Evolutionary conservation across 306 rosid species (phyloP), one percentile per base, ranked within the genome.

Genomic region (Sphenostylis stenocarpa): DNA sequence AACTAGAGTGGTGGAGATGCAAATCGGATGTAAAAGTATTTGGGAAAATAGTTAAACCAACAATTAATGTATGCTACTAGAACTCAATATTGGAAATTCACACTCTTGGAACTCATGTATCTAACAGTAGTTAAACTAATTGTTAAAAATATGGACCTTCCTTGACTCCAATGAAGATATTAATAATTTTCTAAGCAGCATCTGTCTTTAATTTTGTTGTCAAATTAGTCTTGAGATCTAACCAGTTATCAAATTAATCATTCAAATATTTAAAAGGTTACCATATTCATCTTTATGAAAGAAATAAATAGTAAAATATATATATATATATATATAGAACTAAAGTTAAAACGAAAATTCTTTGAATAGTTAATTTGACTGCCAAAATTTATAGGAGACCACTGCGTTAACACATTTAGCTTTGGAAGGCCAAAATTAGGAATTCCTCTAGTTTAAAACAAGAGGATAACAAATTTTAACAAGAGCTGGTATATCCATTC

Each of bases 131-230:
- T 29, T 72, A n/a, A n/a, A n/a, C n/a, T n/a, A n/a, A n/a, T n/a
- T n/a, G n/a, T n/a, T n/a, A 38, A 51, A 39, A 63, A 63, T 21
- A 39, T 20, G 9, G 28, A 21, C 15, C 56, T 73, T 77, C 26
- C 55, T 67, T 65, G 68, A 21, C 67, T 73, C 3, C 19, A 45
- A 72, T 6, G 13, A 41, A 34, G 16, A 52, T 69, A 69, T 20
- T 44, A 60, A 48, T 36, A 56, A 8, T 16, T 74, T 63, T 16
- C 65, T 61, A 53, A 78, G 78, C 62, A 39, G 39, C 49, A 73
- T 24, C 36, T 38, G 48, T 67, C n/a, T 67, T 21, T 51, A 68
- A 24, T 28, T 55, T 69, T 49, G 2, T 33, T 7, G n/a, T 14
- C 47, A 34, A 63, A 63, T n/a, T 34, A 34, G 47, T 63, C 47